These are phyloP conservation scores for Hymenoscyphus linearis DNA, from an alignment of 2,329 filamentous ascomycete species.

Conservation along the genomic window DNA sequence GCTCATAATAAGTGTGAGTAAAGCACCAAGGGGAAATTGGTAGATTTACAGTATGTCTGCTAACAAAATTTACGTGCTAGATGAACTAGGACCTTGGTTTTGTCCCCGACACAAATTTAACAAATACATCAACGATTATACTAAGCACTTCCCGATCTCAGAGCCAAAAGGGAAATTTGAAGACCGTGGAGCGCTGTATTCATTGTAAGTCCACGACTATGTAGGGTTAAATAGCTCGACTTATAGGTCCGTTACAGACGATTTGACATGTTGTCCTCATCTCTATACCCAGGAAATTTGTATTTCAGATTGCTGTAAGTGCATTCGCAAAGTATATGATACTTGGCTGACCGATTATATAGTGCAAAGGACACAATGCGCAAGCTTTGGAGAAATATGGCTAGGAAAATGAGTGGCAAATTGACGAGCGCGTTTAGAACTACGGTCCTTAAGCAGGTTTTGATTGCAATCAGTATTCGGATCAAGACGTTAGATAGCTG, in stretches of 20 bases:
- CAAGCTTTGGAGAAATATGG: background rate
- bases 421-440: background rate
- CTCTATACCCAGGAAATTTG: background rate
- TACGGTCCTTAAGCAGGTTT: no score
- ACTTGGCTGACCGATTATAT: background rate
- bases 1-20: background rate
- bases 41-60: background rate
- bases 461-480: no score
- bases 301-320: background rate
- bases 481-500: background rate
- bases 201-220: background rate
- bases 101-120: background rate
- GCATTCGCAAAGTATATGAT: background rate
- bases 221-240: background rate
- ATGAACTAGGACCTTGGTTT: background rate
- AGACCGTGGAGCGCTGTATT: background rate
- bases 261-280: background rate
- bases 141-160: background rate
- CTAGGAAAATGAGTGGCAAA: background rate
- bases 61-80: background rate
- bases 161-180: background rate
- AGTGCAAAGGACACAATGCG: background rate
- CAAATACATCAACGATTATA: background rate
- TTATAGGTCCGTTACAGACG: background rate
- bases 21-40: no score